A percentile compares a stretch with the other conserved stretches of the same genome.
Evolutionary conservation across 768 basidiomycete species (phyloP).

Genomic region (Agaricus sinodeliciosus): DNA sequence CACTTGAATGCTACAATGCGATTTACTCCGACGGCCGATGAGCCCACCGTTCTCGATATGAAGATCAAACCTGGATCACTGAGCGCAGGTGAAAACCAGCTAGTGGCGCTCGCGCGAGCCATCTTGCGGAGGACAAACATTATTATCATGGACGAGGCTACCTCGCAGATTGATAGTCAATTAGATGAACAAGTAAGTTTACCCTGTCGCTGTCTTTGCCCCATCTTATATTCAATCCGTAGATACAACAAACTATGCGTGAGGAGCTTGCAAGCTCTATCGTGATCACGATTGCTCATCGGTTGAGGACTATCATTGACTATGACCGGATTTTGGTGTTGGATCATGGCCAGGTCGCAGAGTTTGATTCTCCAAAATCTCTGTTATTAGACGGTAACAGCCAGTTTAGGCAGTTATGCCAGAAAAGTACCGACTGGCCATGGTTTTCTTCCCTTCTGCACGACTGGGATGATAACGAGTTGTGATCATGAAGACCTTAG

Average conservation of each 20-base stretch:
- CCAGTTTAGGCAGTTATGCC: constrained; percentile 63
- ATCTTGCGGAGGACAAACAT: constrained; percentile 58
- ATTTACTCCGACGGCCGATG: constrained; percentile 23
- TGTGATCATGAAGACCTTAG: no score
- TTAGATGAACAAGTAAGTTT: constrained; percentile 57
- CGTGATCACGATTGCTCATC: constrained; percentile 81
- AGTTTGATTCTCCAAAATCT: constrained; percentile 61
- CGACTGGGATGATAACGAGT: constrained; percentile 7
- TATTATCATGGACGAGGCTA: constrained; percentile 74
- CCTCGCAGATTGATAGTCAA: constrained; percentile 64
- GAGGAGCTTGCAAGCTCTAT: constrained; percentile 67
- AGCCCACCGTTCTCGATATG: constrained; percentile 44
- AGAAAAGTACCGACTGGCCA: constrained; percentile 51
- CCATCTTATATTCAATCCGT: background rate
- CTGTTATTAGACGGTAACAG: constrained; percentile 50
- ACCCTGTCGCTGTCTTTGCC: background rate
- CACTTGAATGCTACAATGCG: constrained; percentile 46
- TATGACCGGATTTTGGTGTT: constrained; percentile 72
- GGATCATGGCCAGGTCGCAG: constrained; percentile 63
- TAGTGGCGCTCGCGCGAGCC: constrained; percentile 65
- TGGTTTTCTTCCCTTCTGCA: constrained; percentile 19
- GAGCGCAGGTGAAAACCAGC: constrained; percentile 74
- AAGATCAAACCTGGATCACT: constrained; percentile 60
- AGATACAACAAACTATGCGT: constrained; percentile 71
- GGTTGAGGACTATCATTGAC: constrained; percentile 71